Conservation (phyloP, 768 basidiomycete species). For the Boletus bicolor region DNA sequence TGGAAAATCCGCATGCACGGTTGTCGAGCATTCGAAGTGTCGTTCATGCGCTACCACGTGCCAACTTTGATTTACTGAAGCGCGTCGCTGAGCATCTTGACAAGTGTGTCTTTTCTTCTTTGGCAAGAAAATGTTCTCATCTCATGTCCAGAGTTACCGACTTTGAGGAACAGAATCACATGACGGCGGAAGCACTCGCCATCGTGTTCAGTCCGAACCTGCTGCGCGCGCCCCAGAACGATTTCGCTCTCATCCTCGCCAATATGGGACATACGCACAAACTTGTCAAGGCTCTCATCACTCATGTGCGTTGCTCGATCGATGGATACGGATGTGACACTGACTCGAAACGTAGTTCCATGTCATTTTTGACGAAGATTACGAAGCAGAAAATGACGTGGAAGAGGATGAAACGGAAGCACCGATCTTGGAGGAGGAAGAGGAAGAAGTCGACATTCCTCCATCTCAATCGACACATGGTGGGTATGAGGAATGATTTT, state of each 20-base stretch:
- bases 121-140: background rate
- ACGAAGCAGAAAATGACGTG: constrained; percentile 46
- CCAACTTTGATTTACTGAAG: constrained; percentile 75
- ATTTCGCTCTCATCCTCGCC: constrained; percentile 71
- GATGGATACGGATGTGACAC: background rate
- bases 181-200: constrained; percentile 81
- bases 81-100: constrained; percentile 84
- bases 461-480: constrained; percentile 24
- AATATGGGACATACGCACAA: constrained; percentile 79
- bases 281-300: constrained; percentile 72
- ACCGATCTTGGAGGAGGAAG: constrained; percentile 61
- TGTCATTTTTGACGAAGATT: constrained; percentile 73
- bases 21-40: constrained; percentile 61
- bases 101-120: constrained; percentile 38
- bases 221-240: constrained; percentile 72
- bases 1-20: constrained; percentile 67
- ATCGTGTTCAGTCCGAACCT: constrained; percentile 86
- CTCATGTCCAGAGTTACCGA: constrained; percentile 65
- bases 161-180: constrained; percentile 84
- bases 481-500: constrained; percentile 22
- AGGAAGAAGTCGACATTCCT: constrained; percentile 43
- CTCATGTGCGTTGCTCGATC: constrained; percentile 54
- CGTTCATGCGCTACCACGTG: constrained; percentile 65
- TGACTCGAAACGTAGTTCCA: constrained; percentile 43
- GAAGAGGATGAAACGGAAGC: constrained; percentile 67